Evolutionary conservation across 305 asterid species (phyloP).

Genomic region (Fraxinus sp.): DNA sequence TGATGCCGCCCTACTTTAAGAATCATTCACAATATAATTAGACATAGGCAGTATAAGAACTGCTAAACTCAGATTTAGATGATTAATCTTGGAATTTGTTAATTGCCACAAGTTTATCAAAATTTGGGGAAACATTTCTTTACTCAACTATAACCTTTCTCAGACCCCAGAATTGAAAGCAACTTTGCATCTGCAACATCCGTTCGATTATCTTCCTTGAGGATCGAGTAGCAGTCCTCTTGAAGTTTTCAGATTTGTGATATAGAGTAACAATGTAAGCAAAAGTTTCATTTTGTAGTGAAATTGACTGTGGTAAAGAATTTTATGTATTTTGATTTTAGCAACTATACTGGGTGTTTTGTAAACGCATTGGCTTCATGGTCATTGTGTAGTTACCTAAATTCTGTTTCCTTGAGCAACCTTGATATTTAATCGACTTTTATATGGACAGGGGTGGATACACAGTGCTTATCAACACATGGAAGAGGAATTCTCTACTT

Average conservation of each 20-base stretch:
- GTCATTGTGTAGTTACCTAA: neutral
- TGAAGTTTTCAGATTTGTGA: neutral
- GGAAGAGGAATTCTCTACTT: slow-evolving; percentile 59
- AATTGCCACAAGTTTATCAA: neutral
- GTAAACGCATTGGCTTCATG: neutral
- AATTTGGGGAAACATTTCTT: neutral
- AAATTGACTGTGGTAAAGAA: neutral
- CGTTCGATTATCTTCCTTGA: slow-evolving; percentile 7
- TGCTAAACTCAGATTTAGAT: neutral
- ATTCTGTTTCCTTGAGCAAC: neutral
- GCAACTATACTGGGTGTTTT: slow-evolving; percentile 5
- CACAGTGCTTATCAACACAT: slow-evolving; percentile 61
- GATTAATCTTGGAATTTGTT: slow-evolving; percentile 1
- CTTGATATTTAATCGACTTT: slow-evolving; percentile 1
- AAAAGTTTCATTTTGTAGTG: neutral
- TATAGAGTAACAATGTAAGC: neutral
- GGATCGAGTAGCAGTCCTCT: neutral
- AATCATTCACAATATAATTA: neutral
- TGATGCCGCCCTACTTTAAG: neutral
- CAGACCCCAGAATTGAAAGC: neutral
- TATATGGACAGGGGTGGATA: slow-evolving; percentile 45
- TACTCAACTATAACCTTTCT: neutral
- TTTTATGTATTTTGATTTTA: neutral
- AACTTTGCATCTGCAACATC: neutral
- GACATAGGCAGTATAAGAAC: neutral